Base-by-base conservation (phyloP, 176 grass and related monocot genomes). In the Aegilops sharonensis region DNA sequence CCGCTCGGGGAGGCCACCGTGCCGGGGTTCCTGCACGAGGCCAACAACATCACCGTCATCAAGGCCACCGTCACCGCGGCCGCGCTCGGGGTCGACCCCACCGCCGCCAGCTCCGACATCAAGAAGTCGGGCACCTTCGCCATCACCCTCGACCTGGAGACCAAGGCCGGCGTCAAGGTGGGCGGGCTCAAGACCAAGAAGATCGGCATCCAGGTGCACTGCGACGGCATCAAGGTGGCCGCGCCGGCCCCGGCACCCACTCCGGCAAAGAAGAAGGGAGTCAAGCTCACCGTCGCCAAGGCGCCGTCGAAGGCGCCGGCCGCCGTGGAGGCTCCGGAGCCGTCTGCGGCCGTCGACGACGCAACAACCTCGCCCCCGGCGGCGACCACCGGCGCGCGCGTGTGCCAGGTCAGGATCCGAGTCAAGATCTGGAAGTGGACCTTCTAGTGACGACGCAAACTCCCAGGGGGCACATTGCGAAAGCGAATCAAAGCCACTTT, bases 371-470 rank as follows among this genome's bases (percentile, higher is more conserved):
- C 61, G 48, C 83, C 88, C 23, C 29, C 92, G 36, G 61, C 89
- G 52, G 61, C 79, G 8, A 36, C 84, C 72, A 78, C 87, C 66
- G 84, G 89, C 81, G 72, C 89, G 52, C 89, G 88, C 31, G 72
- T 52, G 64, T 99, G 97, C 81, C 77, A 93, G 68, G 97, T 99
- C 83, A 96, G 93, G 90, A 90, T 97, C 85, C 90, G 94, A 71
- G 75, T 99, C 85, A 99, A 97, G 94, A 99, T 97, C 97, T 97
- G 97, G 97, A 99, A 97, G 92, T 99, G 97, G 97, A 94, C 92
- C 81, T 93, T 99, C 90, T 94, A 90, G 72, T 86, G n/a, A 39
- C 60, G 25, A 37, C 60, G 35, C 47, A 40, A 50, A 78, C 35
- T 80, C 21, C 64, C 25, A 85, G 86, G 78, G 78, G 11, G 72